A percentile compares a stretch with the other conserved stretches of the same genome.
These are phyloP conservation scores for Apiospora sp. DNA, from an alignment of 2,329 filamentous ascomycete genomes.

Conservation along the genomic window DNA sequence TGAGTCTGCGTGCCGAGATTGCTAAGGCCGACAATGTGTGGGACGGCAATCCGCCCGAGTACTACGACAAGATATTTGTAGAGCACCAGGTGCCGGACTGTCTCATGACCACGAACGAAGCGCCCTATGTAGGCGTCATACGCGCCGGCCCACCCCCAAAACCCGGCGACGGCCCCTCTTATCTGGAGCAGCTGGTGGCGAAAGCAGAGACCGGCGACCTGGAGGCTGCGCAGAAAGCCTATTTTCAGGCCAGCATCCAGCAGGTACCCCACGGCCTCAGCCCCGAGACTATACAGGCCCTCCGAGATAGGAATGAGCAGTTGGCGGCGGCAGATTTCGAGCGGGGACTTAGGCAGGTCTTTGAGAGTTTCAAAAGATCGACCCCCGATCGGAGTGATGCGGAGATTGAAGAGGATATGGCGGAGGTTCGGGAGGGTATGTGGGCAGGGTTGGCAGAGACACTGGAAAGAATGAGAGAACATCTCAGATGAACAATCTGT, in stretches of 20 bases:
- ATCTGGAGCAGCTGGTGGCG: neutral
- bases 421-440: no score
- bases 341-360: neutral
- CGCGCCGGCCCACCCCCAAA: neutral
- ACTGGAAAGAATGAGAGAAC: no score
- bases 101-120: neutral
- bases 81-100: neutral
- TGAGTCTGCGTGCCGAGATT: constrained; percentile 19
- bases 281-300: neutral
- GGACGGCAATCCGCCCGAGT: neutral
- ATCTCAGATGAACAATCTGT: no score
- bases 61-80: neutral
- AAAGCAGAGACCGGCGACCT: neutral
- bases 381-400: no score
- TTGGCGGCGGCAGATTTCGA: no score
- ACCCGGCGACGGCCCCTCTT: neutral
- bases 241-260: neutral
- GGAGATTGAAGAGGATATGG: no score
- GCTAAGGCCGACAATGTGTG: neutral
- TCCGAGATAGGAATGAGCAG: neutral
- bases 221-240: neutral
- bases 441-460: no score
- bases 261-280: neutral
- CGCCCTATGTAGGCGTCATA: neutral
- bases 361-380: neutral